A percentile compares a stretch with the other conserved stretches of the same genome.
Evolutionary conservation across 352 stramenopile genomes (phyloP).

Genomic region (Ochromonadaceae sp.): DNA sequence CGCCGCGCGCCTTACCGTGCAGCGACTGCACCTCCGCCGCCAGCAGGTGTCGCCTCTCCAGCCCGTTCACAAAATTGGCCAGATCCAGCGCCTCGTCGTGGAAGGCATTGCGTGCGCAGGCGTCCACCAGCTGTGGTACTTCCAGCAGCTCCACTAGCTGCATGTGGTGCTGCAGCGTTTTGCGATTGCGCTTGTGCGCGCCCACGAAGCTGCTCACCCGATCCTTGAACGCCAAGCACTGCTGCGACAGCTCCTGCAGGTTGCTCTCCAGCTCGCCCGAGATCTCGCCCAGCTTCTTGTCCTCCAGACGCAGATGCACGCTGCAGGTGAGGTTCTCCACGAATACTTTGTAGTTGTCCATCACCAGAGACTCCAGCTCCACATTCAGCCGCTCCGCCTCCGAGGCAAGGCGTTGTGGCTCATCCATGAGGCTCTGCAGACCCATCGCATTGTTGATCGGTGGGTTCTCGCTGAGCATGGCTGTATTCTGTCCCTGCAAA

Average conservation of each 20-base stretch:
- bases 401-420: constrained; percentile 56
- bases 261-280: not conserved
- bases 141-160: constrained; percentile 90
- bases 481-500: too few relatives aligned
- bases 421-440: too few relatives aligned
- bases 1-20: not conserved
- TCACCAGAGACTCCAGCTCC: constrained; percentile 53
- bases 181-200: constrained; percentile 48
- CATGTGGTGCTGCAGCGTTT: constrained; percentile 69
- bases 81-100: constrained; percentile 89
- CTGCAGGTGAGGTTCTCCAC: constrained; percentile 70
- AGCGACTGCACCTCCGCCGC: not conserved
- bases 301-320: constrained; percentile 37
- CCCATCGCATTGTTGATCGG: too few relatives aligned
- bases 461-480: too few relatives aligned
- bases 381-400: constrained; percentile 52
- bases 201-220: constrained; percentile 17
- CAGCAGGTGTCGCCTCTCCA: constrained; percentile 21
- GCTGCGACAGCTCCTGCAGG: not conserved
- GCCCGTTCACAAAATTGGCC: constrained; percentile 68
- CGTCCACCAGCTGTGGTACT: constrained; percentile 89
- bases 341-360: constrained; percentile 70
- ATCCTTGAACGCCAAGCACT: constrained; percentile 29
- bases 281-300: constrained; percentile 11
- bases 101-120: constrained; percentile 84